Percentiles rank a stretch among this genome's conserved stretches.
These are phyloP conservation scores for Metarhizium brunneum DNA, from an alignment of 2,329 filamentous ascomycete genomes.

Conservation along the genomic window DNA sequence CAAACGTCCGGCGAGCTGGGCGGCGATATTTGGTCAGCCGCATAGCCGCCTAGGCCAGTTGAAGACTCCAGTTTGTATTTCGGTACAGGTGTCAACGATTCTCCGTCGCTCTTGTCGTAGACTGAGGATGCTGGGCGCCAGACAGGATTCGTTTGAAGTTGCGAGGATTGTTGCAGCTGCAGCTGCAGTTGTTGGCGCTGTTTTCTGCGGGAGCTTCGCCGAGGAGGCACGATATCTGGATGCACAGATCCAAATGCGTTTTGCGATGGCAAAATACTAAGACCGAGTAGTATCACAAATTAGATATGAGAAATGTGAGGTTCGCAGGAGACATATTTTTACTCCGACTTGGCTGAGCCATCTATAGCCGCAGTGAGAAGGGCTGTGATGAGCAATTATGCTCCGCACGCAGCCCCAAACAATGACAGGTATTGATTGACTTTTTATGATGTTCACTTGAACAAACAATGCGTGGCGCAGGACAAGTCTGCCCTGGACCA, in stretches of 20 bases:
- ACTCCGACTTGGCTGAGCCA: neutral
- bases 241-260: slow-evolving; percentile 11
- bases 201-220: slow-evolving; percentile 24
- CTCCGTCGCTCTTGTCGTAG: slow-evolving; percentile 29
- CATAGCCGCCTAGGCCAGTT: slow-evolving; percentile 22
- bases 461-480: neutral
- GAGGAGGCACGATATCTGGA: slow-evolving; percentile 23
- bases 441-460: neutral
- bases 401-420: neutral
- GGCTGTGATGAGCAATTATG: neutral
- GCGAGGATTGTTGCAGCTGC: slow-evolving; percentile 3
- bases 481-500: slow-evolving; percentile 5
- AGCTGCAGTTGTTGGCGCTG: slow-evolving; percentile 11
- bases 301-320: neutral
- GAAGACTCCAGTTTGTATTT: slow-evolving; percentile 19
- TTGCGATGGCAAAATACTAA: slow-evolving; percentile 9
- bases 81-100: slow-evolving; percentile 25
- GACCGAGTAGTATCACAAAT: neutral
- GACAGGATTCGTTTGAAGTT: slow-evolving; percentile 17
- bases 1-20: slow-evolving; percentile 46
- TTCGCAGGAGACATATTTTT: neutral
- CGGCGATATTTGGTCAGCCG: slow-evolving; percentile 42
- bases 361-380: neutral
- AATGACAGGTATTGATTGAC: neutral
- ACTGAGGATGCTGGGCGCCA: slow-evolving; percentile 48